Percentiles rank a stretch among this genome's conserved stretches.
These are phyloP conservation scores for Exobasidium rhododendri DNA, from an alignment of 1,284 basidiomycete genomes.

Conservation along the genomic window DNA sequence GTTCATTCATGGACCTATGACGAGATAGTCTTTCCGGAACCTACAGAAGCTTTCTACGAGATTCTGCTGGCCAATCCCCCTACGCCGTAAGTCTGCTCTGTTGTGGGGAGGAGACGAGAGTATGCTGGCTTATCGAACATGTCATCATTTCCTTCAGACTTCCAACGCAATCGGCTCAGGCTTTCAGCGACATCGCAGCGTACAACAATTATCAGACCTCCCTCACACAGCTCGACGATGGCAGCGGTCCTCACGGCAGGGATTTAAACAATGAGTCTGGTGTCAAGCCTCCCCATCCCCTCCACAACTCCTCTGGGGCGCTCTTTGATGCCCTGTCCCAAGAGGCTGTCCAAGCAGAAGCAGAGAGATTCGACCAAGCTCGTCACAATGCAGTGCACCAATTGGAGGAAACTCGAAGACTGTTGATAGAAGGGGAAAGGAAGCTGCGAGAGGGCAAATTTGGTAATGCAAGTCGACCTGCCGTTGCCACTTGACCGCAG, in stretches of 20 bases:
- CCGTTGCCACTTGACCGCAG: background rate
- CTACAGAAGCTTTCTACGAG: conserved; percentile 81
- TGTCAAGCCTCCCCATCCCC: conserved; percentile 34
- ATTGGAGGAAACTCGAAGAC: conserved; percentile 49
- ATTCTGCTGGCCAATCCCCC: conserved; percentile 78
- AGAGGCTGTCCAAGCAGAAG: conserved; percentile 80
- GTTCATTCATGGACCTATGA: conserved; percentile 97
- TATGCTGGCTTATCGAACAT: conserved; percentile 17
- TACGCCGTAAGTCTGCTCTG: conserved; percentile 64
- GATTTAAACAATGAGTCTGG: background rate
- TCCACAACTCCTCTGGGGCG: conserved; percentile 48
- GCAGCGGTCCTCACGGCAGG: conserved; percentile 1
- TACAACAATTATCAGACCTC: conserved; percentile 33
- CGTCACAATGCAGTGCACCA: conserved; percentile 63
- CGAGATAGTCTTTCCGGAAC: conserved; percentile 94
- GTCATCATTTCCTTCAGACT: conserved; percentile 13
- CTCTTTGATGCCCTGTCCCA: conserved; percentile 63
- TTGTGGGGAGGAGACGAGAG: conserved; percentile 10
- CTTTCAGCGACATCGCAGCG: conserved; percentile 36
- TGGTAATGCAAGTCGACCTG: conserved; percentile 11
- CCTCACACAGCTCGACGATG: conserved; percentile 13
- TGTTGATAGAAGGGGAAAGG: conserved; percentile 51
- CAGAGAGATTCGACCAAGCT: conserved; percentile 73
- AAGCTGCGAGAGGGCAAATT: conserved; percentile 33
- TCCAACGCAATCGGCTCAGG: conserved; percentile 36